Conservation (phyloP, 2,329 filamentous ascomycete genomes). For the Chalaropsis thielavioides region DNA sequence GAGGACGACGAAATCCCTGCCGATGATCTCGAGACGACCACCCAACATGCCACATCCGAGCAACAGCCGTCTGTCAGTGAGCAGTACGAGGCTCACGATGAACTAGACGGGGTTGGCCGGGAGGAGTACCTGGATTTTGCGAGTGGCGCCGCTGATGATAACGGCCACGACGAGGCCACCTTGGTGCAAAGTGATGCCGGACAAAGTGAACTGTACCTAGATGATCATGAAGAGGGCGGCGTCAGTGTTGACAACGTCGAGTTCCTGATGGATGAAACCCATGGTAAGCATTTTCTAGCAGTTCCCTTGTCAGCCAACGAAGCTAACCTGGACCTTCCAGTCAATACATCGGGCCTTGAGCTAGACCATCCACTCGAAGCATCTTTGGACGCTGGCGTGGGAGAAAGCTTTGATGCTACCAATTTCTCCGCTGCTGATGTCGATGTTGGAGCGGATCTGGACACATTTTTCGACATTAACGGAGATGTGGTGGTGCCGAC, state of each 20-base stretch:
- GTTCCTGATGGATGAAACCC: conserved; percentile 8
- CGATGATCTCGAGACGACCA: conserved; percentile 15
- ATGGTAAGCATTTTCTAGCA: conserved; percentile 3
- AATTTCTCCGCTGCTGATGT: conserved; percentile 9
- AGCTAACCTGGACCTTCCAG: conserved; percentile 6
- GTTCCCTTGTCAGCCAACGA: background rate
- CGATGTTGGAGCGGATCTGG: conserved; percentile 12
- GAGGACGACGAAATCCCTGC: conserved; percentile 17
- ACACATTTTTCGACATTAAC: conserved; percentile 12
- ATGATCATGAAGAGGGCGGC: conserved; percentile 15
- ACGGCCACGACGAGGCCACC: conserved; percentile 19
- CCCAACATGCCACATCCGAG: conserved; percentile 18
- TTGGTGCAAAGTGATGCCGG: conserved; percentile 14
- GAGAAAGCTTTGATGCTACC: conserved; percentile 10
- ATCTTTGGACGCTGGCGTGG: conserved; percentile 7
- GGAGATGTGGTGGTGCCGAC: background rate
- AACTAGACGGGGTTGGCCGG: conserved; percentile 16
- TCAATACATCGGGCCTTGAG: conserved; percentile 10
- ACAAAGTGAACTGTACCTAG: conserved; percentile 18
- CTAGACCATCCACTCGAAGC: conserved; percentile 4
- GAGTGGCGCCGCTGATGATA: conserved; percentile 20
- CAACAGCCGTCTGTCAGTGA: conserved; percentile 24
- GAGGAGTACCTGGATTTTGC: conserved; percentile 18
- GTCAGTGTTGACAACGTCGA: conserved; percentile 14
- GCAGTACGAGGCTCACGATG: conserved; percentile 24